Conservation (phyloP, 1,284 basidiomycete species). For the Ganoderma lingzhi region DNA sequence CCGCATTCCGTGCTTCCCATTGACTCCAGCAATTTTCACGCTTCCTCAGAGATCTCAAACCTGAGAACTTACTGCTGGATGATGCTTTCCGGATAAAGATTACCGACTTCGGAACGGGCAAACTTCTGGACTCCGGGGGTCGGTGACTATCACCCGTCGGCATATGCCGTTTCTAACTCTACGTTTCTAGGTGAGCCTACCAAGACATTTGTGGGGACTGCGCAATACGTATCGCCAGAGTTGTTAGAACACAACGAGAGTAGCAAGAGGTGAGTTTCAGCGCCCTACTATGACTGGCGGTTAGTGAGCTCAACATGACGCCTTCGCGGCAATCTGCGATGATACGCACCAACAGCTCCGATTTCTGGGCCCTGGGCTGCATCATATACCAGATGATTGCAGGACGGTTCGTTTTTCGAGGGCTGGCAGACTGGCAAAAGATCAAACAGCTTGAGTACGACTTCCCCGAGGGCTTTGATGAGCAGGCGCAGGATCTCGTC, state of each 20-base stretch:
- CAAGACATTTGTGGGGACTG: slow-evolving; percentile 94
- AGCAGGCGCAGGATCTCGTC: slow-evolving; percentile 73
- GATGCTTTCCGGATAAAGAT: slow-evolving; percentile 89
- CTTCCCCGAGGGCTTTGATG: slow-evolving; percentile 79
- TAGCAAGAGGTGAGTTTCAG: slow-evolving; percentile 63
- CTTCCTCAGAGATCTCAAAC: slow-evolving; percentile 79
- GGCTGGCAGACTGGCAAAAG: slow-evolving; percentile 85
- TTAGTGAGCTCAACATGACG: slow-evolving; percentile 29
- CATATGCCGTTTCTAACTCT: slow-evolving; percentile 28
- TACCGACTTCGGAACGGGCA: slow-evolving; percentile 97
- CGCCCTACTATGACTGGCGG: slow-evolving; percentile 3
- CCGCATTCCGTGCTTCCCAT: slow-evolving; percentile 15
- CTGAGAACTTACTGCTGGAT: slow-evolving; percentile 93
- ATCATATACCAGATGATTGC: slow-evolving; percentile 98
- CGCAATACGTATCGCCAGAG: slow-evolving; percentile 96
- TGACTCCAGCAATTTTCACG: slow-evolving; percentile 19
- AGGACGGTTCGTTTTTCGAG: slow-evolving; percentile 91
- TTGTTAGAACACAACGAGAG: slow-evolving; percentile 82
- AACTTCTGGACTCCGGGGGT: slow-evolving; percentile 75
- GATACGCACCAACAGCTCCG: slow-evolving; percentile 64
- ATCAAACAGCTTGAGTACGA: slow-evolving; percentile 79
- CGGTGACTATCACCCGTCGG: slow-evolving; percentile 36
- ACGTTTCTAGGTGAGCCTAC: slow-evolving; percentile 54
- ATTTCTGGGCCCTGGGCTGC: slow-evolving; percentile 98
- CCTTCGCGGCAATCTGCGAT: slow-evolving; percentile 9